phyloP scores from a whole-genome alignment of 768 basidiomycete genomes.

The Pisolithus marmoratus region DNA sequence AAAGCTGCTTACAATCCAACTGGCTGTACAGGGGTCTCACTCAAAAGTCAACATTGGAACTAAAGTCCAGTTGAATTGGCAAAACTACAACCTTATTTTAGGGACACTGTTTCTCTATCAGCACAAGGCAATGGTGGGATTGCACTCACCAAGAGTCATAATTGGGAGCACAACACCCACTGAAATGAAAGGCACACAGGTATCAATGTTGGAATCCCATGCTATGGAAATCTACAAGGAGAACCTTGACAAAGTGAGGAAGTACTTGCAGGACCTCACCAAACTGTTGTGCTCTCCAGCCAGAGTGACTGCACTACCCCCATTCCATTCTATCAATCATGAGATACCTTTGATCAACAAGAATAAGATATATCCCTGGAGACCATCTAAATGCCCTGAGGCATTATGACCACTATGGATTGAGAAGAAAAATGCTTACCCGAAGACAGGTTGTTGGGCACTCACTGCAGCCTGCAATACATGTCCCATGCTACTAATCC shows the following conservation, averaged over 20 bases:
- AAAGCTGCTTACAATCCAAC: not conserved
- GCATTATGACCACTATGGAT: not conserved
- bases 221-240: not conserved
- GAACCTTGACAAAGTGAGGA: not conserved
- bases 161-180: conserved; percentile 3
- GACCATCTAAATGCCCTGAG: too few relatives aligned
- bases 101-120: conserved; percentile 19
- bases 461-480: too few relatives aligned
- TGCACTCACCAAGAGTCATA: conserved; percentile 16
- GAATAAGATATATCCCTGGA: not conserved
- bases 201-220: not conserved
- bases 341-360: not conserved
- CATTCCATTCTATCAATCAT: not conserved
- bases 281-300: not conserved
- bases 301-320: not conserved
- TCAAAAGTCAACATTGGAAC: not conserved
- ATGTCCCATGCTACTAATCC: too few relatives aligned
- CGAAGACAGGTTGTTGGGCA: too few relatives aligned
- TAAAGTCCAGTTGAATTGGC: not conserved
- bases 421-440: not conserved
- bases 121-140: conserved; percentile 13
- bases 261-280: not conserved
- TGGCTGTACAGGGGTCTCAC: not conserved
- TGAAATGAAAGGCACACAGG: not conserved
- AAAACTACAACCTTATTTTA: conserved; percentile 6